Conservation (phyloP, 2,329 filamentous ascomycete species). For the Colletotrichum sp. region DNA sequence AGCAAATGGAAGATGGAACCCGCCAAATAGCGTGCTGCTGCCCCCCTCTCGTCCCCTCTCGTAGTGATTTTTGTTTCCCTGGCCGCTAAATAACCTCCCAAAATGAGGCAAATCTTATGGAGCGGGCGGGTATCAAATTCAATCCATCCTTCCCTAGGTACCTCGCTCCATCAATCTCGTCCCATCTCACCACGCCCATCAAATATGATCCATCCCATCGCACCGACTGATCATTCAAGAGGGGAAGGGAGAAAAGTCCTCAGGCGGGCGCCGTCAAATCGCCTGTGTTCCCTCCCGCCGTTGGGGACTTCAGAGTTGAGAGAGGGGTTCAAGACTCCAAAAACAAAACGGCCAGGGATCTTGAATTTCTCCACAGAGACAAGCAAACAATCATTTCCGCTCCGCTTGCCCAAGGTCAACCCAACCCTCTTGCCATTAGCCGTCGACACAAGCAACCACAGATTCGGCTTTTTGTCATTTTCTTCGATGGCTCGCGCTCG, state of each 20-base stretch:
- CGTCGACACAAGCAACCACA: background rate
- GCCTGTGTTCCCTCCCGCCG: background rate
- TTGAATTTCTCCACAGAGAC: background rate
- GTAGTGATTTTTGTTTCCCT: background rate
- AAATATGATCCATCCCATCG: background rate
- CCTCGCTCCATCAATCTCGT: background rate
- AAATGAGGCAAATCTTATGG: conserved; percentile 19
- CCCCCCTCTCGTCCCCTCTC: conserved; percentile 2
- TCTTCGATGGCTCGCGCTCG: background rate
- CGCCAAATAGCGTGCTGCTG: conserved; percentile 11
- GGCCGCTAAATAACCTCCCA: conserved; percentile 7
- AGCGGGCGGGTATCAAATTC: conserved; percentile 9
- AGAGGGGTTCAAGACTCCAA: background rate
- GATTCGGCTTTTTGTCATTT: background rate
- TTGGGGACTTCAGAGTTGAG: background rate
- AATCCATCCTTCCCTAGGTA: background rate
- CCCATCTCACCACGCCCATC: background rate
- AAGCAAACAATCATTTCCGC: background rate
- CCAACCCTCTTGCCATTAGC: background rate
- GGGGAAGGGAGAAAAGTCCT: background rate
- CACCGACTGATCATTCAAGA: background rate
- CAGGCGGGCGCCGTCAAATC: background rate
- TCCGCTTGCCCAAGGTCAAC: background rate
- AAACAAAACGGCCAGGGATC: background rate
- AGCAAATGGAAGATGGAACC: conserved; percentile 18